phyloP scores from a whole-genome alignment of 164 flowering plant species.

The Kalanchoe fedtschenkoi region DNA sequence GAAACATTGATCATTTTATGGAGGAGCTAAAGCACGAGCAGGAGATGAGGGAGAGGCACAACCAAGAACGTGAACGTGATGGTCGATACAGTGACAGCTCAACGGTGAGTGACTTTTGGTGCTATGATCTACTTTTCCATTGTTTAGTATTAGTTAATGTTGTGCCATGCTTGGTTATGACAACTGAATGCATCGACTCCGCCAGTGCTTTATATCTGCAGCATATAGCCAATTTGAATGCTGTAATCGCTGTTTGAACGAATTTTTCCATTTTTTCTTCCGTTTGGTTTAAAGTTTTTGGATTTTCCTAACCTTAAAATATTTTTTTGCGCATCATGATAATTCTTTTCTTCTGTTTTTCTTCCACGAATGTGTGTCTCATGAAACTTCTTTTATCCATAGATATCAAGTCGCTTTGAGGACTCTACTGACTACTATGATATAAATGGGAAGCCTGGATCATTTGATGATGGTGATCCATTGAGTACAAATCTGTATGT shows the following conservation, averaged over 20 bases:
- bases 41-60: conserved; percentile 86
- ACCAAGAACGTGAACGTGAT: conserved; percentile 93
- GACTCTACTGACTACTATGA: conserved; percentile 96
- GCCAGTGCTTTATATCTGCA: background rate
- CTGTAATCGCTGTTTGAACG: background rate
- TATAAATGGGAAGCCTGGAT: conserved; percentile 87
- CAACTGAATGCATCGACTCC: background rate
- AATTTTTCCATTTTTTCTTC: no score
- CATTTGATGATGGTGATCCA: conserved; percentile 99
- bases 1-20: conserved; percentile 95
- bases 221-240: background rate
- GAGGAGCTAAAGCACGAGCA: conserved; percentile 97
- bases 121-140: background rate
- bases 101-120: conserved; percentile 36
- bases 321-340: background rate
- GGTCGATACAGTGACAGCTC: conserved; percentile 63
- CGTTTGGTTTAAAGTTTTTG: background rate
- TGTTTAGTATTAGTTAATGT: background rate
- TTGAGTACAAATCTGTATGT: conserved; percentile 98
- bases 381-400: conserved; percentile 6
- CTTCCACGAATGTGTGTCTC: background rate
- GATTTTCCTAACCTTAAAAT: no score
- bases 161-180: background rate
- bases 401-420: conserved; percentile 83
- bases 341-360: background rate